A percentile compares a stretch with the other conserved stretches of the same genome.
These are phyloP conservation scores for Typha latifolia DNA, from an alignment of 176 grass and related monocot genomes.

Conservation along the genomic window DNA sequence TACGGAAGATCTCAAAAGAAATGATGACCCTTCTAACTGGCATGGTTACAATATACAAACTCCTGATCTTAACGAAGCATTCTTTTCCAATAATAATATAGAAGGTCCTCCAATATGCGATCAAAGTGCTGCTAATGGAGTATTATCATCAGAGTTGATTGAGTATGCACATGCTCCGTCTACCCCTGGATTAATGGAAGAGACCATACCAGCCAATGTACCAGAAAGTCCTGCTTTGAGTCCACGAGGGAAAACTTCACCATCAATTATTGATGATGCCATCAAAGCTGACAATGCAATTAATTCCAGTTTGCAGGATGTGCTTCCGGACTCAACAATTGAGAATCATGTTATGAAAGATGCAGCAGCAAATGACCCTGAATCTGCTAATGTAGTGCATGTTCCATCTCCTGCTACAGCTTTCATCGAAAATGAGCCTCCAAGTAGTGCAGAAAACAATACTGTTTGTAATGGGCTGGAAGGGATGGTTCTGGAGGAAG, in stretches of 20 bases:
- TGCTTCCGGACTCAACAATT: conserved; percentile 25
- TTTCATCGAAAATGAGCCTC: neutral
- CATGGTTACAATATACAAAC: conserved; percentile 59
- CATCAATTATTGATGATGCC: conserved; percentile 46
- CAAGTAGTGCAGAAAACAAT: neutral
- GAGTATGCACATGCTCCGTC: conserved; percentile 69
- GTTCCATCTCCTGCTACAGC: conserved; percentile 11
- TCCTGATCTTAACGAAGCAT: conserved; percentile 82
- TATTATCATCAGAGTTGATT: conserved; percentile 43
- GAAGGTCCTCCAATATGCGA: conserved; percentile 44
- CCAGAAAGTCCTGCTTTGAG: conserved; percentile 67
- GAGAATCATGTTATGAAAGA: conserved; percentile 19
- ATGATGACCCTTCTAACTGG: conserved; percentile 42
- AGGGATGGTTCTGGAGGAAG: conserved; percentile 10
- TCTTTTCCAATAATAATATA: conserved; percentile 54
- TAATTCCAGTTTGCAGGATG: conserved; percentile 27
- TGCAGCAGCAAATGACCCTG: neutral
- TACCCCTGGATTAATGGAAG: conserved; percentile 87
- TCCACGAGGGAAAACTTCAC: conserved; percentile 58
- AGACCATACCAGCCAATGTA: conserved; percentile 61
- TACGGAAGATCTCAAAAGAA: conserved; percentile 25
- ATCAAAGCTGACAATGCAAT: conserved; percentile 38
- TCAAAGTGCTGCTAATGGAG: conserved; percentile 47
- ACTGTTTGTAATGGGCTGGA: neutral
- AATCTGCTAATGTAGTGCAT: conserved; percentile 3